Evolutionary conservation across 768 basidiomycete genomes (phyloP).

Genomic region (Termitomyces sp.): DNA sequence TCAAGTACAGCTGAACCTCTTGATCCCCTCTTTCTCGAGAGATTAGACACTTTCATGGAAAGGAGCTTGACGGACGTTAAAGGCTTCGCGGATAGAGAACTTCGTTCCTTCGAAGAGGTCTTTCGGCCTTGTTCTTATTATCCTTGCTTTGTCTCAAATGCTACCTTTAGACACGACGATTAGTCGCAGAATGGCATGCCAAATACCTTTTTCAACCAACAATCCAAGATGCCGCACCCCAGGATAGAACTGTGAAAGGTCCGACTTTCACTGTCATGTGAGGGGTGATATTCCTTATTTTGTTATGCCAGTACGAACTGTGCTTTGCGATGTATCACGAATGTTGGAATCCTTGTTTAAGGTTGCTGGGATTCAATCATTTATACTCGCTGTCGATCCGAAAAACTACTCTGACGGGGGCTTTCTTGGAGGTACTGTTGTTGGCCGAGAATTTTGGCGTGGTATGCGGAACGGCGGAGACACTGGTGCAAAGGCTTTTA

Average conservation of each 20-base stretch:
- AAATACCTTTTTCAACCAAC: constrained; percentile 43
- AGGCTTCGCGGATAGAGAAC: constrained; percentile 57
- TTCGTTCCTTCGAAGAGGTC: constrained; percentile 56
- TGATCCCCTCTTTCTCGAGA: constrained; percentile 56
- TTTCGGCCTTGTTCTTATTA: constrained; percentile 16
- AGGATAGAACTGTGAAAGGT: constrained; percentile 16
- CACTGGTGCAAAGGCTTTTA: constrained; percentile 52
- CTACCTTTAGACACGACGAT: constrained; percentile 35
- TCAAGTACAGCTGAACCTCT: constrained; percentile 22
- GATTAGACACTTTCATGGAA: constrained; percentile 58
- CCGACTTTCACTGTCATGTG: constrained; percentile 9
- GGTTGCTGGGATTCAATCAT: constrained; percentile 51
- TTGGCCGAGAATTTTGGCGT: constrained; percentile 64
- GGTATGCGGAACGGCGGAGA: constrained; percentile 53
- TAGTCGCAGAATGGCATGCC: constrained; percentile 60
- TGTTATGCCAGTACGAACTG: constrained; percentile 32
- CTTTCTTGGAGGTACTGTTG: constrained; percentile 57
- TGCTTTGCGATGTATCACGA: constrained; percentile 44
- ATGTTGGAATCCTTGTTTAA: constrained; percentile 48
- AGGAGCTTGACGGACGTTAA: constrained; percentile 50
- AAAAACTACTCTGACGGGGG: constrained; percentile 38
- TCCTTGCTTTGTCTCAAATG: constrained; percentile 15
- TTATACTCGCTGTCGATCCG: constrained; percentile 57
- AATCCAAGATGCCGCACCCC: constrained; percentile 3
- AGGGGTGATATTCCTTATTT: constrained; percentile 10